These are phyloP conservation scores for Phytophthora pini DNA, from an alignment of 352 stramenopile species.

Conservation along the genomic window DNA sequence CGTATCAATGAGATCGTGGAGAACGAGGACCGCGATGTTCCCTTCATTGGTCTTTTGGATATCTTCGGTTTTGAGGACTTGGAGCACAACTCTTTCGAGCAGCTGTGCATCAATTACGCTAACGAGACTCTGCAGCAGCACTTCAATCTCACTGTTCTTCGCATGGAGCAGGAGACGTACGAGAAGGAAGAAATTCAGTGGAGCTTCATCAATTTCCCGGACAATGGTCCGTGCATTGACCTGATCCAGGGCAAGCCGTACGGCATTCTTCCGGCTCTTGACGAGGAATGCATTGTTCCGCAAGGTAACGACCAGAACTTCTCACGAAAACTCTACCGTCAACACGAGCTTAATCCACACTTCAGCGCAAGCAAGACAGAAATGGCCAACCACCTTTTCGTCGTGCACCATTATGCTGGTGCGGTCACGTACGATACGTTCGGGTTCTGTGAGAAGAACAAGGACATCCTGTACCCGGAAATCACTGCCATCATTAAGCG, in stretches of 20 bases:
- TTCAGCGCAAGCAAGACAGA: constrained; percentile 82
- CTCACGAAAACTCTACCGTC: constrained; percentile 78
- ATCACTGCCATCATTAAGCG: constrained; percentile 80
- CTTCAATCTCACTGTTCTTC: constrained; percentile 91
- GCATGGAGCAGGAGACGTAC: constrained; percentile 90
- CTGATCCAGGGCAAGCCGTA: constrained; percentile 88
- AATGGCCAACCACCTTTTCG: constrained; percentile 81
- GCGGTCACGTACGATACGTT: constrained; percentile 94
- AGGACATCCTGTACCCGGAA: constrained; percentile 90
- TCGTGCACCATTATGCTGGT: constrained; percentile 94
- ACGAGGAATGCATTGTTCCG: constrained; percentile 92
- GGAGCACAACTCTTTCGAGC: constrained; percentile 94
- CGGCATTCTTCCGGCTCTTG: constrained; percentile 83
- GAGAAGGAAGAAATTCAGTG: constrained; percentile 88
- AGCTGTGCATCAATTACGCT: constrained; percentile 95
- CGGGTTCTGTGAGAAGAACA: constrained; percentile 97
- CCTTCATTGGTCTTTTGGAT: constrained; percentile 85
- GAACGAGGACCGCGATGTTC: constrained; percentile 51
- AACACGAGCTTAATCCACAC: constrained; percentile 73
- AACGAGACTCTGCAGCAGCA: constrained; percentile 95
- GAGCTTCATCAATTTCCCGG: constrained; percentile 91
- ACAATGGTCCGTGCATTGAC: constrained; percentile 92
- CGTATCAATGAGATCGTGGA: constrained; percentile 90
- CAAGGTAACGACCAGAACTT: constrained; percentile 90
- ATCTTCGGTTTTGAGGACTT: constrained; percentile 92